Conservation (phyloP, 805 yeast species). For the Lachancea lanzarotensis region DNA sequence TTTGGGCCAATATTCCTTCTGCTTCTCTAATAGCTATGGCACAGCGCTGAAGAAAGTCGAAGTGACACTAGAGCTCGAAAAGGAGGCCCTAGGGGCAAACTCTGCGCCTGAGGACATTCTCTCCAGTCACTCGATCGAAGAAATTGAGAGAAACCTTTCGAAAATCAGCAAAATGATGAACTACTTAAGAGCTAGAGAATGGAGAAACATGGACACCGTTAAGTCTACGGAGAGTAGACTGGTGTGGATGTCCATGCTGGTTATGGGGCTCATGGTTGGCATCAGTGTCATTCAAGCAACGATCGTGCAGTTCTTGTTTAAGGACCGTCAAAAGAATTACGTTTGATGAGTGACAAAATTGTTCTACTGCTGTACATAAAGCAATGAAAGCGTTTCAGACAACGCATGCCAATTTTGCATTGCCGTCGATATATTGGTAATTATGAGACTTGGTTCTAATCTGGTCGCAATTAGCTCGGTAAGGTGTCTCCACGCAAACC, state of each 20-base stretch:
- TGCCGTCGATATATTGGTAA: too few species aligned
- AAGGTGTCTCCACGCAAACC: too few species aligned
- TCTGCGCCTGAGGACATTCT: conserved; percentile 45
- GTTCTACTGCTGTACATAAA: neutral
- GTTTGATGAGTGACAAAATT: conserved; percentile 20
- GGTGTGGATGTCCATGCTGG: conserved; percentile 67
- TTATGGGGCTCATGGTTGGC: conserved; percentile 66
- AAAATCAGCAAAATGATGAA: conserved; percentile 58
- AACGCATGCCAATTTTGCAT: too few species aligned
- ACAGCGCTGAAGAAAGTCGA: conserved; percentile 61
- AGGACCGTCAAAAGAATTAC: conserved; percentile 37
- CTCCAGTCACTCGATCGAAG: conserved; percentile 49
- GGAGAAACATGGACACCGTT: conserved; percentile 92
- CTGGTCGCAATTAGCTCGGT: too few species aligned
- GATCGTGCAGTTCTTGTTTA: conserved; percentile 78
- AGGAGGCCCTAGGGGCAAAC: conserved; percentile 37
- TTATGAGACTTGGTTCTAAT: too few species aligned
- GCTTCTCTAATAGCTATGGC: conserved; percentile 58
- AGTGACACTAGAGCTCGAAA: conserved; percentile 50
- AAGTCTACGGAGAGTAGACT: conserved; percentile 71
- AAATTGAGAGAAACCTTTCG: conserved; percentile 53
- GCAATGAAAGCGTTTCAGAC: too few species aligned
- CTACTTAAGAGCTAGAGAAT: conserved; percentile 91
- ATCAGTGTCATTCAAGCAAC: conserved; percentile 72
- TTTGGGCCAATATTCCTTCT: conserved; percentile 58